Base-by-base conservation (phyloP, 495 filamentous ascomycete species). In the Chaetomium tenue region DNA sequence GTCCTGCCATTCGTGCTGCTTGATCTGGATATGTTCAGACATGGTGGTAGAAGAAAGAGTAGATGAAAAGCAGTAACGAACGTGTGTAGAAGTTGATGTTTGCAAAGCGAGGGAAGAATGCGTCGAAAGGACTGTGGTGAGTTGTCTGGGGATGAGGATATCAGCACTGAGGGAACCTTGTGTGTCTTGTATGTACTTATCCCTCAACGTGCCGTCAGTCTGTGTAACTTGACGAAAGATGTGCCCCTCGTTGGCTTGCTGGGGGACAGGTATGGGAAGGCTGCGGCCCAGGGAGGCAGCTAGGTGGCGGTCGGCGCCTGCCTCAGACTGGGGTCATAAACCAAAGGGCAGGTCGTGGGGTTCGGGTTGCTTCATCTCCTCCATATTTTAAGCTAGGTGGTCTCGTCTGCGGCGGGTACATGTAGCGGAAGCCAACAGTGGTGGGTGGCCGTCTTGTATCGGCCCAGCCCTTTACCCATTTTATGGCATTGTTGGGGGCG, bases 1-100 rank as follows among this genome's bases (percentile, higher is more conserved):
- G 52, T 69, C 66, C 54, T 74, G 69, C 77, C 77, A 81, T 22
- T 68, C 61, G 61, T 33, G 18, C 8, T 56, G 48, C 30, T 56
- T 51, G 55, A 63, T 63, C n/a, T 47, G 25, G 25, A 30, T 30
- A 30, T 30, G 28, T 30, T 6, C 28, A 6, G 53, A 18, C 12
- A 54, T 28, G 51, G 12, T 33, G 13, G 26, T 18, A 5, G 23
- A 33, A 33, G 30, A 30, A 28, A 54, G 47, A 18, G 44, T 5
- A 12, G 11, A n/a, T 8, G 5, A 47, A 47, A 20, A 18, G 5
- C 5, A 12, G n/a, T 18, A 18, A 16, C 1, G 44, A 47, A 47
- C 11, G 44, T 18, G 44, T 37, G 3, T 37, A 8, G 33, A 37
- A 8, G 33, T 12, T 37, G 33, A 37, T 7, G 8, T 37, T 37